Evolutionary conservation across 1,284 basidiomycete species (phyloP).

Genomic region (Puccinia coronata): DNA sequence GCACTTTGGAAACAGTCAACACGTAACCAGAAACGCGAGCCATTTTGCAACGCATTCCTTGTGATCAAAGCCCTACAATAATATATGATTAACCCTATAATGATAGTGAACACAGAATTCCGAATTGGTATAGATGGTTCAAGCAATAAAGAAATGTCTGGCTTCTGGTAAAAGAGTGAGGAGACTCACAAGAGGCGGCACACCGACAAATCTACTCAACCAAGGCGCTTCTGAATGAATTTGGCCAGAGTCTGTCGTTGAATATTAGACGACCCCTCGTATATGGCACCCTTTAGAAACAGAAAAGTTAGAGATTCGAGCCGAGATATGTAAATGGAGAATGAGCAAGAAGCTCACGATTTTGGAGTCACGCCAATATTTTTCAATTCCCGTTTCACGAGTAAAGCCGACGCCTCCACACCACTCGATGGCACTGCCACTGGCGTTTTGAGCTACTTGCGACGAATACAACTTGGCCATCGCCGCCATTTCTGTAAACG

Average conservation of each 20-base stretch:
- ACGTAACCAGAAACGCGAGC: neutral
- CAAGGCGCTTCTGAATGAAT: slow-evolving; percentile 50
- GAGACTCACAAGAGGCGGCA: neutral
- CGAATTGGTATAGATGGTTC: no score
- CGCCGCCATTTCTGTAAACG: slow-evolving; percentile 89
- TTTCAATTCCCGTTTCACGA: slow-evolving; percentile 88
- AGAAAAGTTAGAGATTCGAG: slow-evolving; percentile 24
- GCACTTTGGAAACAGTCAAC: neutral
- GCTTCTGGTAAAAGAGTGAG: neutral
- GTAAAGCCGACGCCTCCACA: slow-evolving; percentile 94
- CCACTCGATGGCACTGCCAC: slow-evolving; percentile 93
- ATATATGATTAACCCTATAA: neutral
- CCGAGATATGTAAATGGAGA: neutral
- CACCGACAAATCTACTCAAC: neutral
- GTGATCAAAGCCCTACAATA: neutral
- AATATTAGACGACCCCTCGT: slow-evolving; percentile 94
- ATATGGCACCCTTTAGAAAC: slow-evolving; percentile 72
- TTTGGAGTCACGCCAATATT: slow-evolving; percentile 80
- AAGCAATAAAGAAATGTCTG: neutral
- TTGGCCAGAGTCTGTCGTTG: slow-evolving; percentile 96
- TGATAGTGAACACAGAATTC: neutral
- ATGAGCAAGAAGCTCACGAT: slow-evolving; percentile 61
- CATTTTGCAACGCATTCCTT: neutral
- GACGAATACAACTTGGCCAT: slow-evolving; percentile 87
- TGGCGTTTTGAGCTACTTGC: slow-evolving; percentile 82